Base-by-base conservation (phyloP, 2,329 filamentous ascomycete genomes). In the Venturia nashicola region DNA sequence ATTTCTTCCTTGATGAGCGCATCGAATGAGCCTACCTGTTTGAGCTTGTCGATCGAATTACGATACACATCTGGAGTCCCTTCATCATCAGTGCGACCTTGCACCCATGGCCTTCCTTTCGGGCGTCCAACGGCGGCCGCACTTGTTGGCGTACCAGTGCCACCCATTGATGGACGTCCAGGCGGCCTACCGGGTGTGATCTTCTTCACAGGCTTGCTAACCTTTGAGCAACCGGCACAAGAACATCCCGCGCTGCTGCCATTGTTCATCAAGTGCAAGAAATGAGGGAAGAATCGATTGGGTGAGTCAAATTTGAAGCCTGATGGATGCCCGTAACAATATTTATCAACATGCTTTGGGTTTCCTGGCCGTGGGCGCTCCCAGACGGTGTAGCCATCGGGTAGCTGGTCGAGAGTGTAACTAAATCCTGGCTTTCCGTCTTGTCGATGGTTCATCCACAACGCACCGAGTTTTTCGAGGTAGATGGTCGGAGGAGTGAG, bases 291-390 rank as follows among this genome's bases (percentile, higher is more conserved):
- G 67, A 85, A 85, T 4, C 79, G 73, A 23, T 77, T 76, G 0
- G 79, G 76, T 0, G 83, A 86, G 57, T 83, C 78, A 64, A 82
- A 86, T 18, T 71, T 73, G 59, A 74, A 73, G 8, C 78, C 77
- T 8, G 72, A 71, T 0, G 82, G 82, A 69, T 86, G 83, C 0
- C 84, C 84, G 64, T 77, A 86, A 0, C 86, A 72, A 64, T 81
- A 84, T 61, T 79, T 77, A 69, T 86, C 84, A 9, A 78, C 68
- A 70, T 82, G 71, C 23, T 66, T 68, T 44, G 54, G 60, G 69
- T 75, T 72, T 2, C 68, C 74, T 2, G 69, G 69, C n/a, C 83
- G 76, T 1, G 77, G 72, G 34, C 78, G 76, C 59, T 83, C 77
- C 68, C 78, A 81, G 0, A 84, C 68, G 0, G 72, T 73, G 69